These are phyloP conservation scores for Lentinula edodes DNA, from an alignment of 768 basidiomycete species.

Conservation along the genomic window DNA sequence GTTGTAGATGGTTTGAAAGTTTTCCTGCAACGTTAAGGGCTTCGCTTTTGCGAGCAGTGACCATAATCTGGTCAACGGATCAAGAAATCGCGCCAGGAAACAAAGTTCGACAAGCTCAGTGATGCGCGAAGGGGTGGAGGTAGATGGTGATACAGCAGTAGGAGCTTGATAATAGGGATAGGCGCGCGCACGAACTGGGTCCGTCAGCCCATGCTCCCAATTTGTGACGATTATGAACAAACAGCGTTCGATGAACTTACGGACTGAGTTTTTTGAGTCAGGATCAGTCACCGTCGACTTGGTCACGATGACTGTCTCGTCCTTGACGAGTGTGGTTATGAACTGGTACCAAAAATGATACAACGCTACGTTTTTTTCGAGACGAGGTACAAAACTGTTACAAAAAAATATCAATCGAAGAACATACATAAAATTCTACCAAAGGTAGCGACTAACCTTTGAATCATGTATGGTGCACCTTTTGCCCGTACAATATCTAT, in stretches of 20 bases:
- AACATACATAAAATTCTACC: too few species aligned
- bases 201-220: slow-evolving; percentile 13
- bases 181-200: neutral
- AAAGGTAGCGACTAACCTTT: too few species aligned
- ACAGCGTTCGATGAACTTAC: slow-evolving; percentile 8
- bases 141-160: neutral
- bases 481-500: too few species aligned
- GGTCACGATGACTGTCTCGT: neutral
- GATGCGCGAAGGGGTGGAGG: slow-evolving; percentile 12
- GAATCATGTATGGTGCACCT: too few species aligned
- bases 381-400: too few species aligned
- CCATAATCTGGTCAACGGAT: slow-evolving; percentile 18
- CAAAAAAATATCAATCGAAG: too few species aligned
- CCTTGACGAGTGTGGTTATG: too few species aligned
- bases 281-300: too few species aligned
- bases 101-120: slow-evolving; percentile 20
- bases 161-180: neutral
- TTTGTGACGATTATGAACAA: slow-evolving; percentile 13
- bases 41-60: slow-evolving; percentile 15
- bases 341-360: too few species aligned
- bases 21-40: slow-evolving; percentile 6
- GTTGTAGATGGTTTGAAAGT: slow-evolving; percentile 20
- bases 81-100: slow-evolving; percentile 14
- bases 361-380: too few species aligned
- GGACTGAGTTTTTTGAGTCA: neutral